These are phyloP conservation scores for Sugiyamaella novakii DNA, from an alignment of 1,139 yeast genomes.

Conservation along the genomic window DNA sequence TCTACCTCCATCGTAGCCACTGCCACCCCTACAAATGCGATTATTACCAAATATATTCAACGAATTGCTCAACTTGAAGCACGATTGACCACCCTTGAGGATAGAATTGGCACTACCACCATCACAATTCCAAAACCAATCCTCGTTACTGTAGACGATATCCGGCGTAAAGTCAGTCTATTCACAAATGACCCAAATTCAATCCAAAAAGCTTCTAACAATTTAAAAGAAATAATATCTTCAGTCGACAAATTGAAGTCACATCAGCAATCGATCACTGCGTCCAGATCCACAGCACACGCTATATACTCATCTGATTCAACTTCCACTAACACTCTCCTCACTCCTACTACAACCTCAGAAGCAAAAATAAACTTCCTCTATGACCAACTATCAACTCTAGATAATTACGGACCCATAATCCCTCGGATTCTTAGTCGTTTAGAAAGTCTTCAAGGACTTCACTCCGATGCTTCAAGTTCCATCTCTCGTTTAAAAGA, in stretches of 20 bases:
- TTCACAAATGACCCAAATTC: slow-evolving; percentile 25
- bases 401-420: slow-evolving; percentile 43
- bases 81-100: slow-evolving; percentile 26
- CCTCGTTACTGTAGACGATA: slow-evolving; percentile 19
- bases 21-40: not conserved
- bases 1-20: not conserved
- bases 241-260: slow-evolving; percentile 16
- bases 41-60: slow-evolving; percentile 11
- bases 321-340: not conserved
- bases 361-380: slow-evolving; percentile 32
- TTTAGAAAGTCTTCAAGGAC: slow-evolving; percentile 48
- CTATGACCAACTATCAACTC: slow-evolving; percentile 44
- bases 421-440: slow-evolving; percentile 51
- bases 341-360: not conserved
- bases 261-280: not conserved
- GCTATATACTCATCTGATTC: not conserved
- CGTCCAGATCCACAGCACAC: not conserved
- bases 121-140: slow-evolving; percentile 17
- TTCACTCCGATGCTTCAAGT: slow-evolving; percentile 56
- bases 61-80: slow-evolving; percentile 25
- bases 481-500: slow-evolving; percentile 56
- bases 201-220: slow-evolving; percentile 22
- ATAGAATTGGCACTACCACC: slow-evolving; percentile 17
- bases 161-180: slow-evolving; percentile 25
- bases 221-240: slow-evolving; percentile 23